phyloP scores from a whole-genome alignment of 2,329 filamentous ascomycete genomes.

The Pseudonectria foliicola region DNA sequence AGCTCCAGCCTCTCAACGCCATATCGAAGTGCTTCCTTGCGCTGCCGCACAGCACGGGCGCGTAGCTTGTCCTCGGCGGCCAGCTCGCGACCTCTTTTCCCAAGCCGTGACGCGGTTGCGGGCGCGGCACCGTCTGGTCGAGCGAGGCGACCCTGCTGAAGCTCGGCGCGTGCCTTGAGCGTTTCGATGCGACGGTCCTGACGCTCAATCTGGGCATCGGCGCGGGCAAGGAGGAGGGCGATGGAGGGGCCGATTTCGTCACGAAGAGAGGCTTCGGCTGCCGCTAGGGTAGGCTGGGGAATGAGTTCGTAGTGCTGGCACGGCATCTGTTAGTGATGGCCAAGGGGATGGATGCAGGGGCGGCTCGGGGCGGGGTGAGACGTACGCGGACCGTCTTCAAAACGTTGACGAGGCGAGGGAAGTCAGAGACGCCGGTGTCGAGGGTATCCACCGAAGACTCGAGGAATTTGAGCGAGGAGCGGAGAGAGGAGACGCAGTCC shows the following conservation, averaged over 20 bases:
- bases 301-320: constrained; percentile 84
- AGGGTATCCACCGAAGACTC: constrained; percentile 53
- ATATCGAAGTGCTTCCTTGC: constrained; percentile 80
- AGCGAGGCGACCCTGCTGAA: constrained; percentile 65
- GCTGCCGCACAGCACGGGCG: constrained; percentile 60
- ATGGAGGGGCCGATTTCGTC: constrained; percentile 89
- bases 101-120: constrained; percentile 7
- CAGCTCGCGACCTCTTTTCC: constrained; percentile 32
- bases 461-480: constrained; percentile 53
- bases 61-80: constrained; percentile 46
- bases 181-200: constrained; percentile 77
- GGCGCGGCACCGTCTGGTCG: constrained; percentile 18
- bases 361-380: constrained; percentile 4
- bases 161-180: constrained; percentile 72
- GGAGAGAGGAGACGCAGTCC: constrained; percentile 54
- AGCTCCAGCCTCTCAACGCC: constrained; percentile 79
- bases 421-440: constrained; percentile 49
- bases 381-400: constrained; percentile 52
- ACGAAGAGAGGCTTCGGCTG: constrained; percentile 76
- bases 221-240: constrained; percentile 67
- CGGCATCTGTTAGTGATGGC: not conserved
- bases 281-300: constrained; percentile 72
- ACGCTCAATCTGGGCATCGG: constrained; percentile 76
- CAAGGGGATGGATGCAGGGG: not conserved
- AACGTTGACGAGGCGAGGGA: constrained; percentile 47